Evolutionary conservation across 768 basidiomycete species (phyloP).

Genomic region (Tephrocybe sp.): DNA sequence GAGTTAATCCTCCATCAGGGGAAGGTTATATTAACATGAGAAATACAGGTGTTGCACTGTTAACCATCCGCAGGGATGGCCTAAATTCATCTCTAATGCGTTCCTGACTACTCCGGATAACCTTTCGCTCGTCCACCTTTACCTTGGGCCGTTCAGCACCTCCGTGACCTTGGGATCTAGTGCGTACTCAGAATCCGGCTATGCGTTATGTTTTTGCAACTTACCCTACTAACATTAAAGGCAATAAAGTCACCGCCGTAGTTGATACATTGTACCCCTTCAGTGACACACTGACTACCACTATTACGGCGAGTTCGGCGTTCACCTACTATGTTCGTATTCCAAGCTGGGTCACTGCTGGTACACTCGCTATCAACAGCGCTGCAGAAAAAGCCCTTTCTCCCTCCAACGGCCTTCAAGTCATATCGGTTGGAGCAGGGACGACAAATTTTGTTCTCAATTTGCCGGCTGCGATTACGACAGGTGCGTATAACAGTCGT

Average conservation of each 20-base stretch:
- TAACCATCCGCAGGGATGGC: slow-evolving; percentile 52
- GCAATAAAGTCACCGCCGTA: slow-evolving; percentile 37
- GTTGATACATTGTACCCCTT: slow-evolving; percentile 51
- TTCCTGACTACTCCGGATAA: slow-evolving; percentile 44
- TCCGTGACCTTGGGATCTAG: slow-evolving; percentile 37
- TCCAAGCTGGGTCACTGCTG: slow-evolving; percentile 46
- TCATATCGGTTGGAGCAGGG: slow-evolving; percentile 38
- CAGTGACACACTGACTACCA: slow-evolving; percentile 42
- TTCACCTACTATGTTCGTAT: slow-evolving; percentile 49
- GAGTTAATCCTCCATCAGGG: slow-evolving; percentile 10
- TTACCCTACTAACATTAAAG: slow-evolving; percentile 21
- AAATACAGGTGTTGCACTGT: slow-evolving; percentile 45
- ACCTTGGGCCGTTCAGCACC: slow-evolving; percentile 45
- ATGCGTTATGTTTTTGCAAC: background rate
- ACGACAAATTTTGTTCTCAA: slow-evolving; percentile 44
- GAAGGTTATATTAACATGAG: background rate
- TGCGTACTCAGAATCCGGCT: slow-evolving; percentile 10
- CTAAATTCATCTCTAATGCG: slow-evolving; percentile 50
- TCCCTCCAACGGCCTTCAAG: slow-evolving; percentile 45
- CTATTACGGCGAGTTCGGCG: slow-evolving; percentile 36
- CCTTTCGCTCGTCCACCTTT: slow-evolving; percentile 42
- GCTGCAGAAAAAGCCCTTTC: slow-evolving; percentile 33
- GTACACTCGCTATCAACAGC: slow-evolving; percentile 44
- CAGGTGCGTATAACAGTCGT: slow-evolving; percentile 28
- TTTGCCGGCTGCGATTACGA: slow-evolving; percentile 46